Conservation (phyloP, 1,284 basidiomycete species). For the Trichosporon sp. region DNA sequence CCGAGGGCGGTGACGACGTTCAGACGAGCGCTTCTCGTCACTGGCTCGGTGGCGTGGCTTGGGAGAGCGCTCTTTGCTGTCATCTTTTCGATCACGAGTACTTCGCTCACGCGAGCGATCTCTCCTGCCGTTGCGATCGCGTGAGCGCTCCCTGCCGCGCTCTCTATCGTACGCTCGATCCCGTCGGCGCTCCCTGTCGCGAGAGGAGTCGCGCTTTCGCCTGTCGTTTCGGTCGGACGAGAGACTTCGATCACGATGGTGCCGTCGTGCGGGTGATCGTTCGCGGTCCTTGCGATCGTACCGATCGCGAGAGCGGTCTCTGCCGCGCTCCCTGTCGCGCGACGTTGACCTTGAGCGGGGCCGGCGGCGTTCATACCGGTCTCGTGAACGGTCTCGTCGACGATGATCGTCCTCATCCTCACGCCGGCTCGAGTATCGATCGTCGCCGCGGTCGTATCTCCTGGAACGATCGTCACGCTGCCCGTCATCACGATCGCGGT, state of each 20-base stretch:
- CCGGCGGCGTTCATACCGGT: neutral
- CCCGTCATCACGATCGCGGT: neutral
- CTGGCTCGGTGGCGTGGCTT: neutral
- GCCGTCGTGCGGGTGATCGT: neutral
- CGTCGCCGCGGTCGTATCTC: slow-evolving; percentile 6
- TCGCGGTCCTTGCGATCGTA: neutral
- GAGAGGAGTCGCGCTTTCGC: neutral
- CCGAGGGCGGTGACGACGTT: neutral
- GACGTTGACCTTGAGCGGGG: neutral
- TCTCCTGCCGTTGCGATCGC: neutral
- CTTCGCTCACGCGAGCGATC: neutral
- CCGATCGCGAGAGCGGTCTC: slow-evolving; percentile 2
- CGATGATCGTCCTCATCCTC: neutral
- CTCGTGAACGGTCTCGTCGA: neutral
- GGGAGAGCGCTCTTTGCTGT: neutral
- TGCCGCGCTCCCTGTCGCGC: neutral
- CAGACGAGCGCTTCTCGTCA: neutral
- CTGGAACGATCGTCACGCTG: neutral
- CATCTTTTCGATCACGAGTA: neutral
- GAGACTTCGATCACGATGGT: neutral
- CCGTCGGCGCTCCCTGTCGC: slow-evolving; percentile 16
- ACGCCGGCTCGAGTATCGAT: neutral
- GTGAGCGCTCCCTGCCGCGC: neutral
- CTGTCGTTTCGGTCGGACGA: neutral
- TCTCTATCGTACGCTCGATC: neutral